A percentile compares a stretch with the other conserved stretches of the same genome.
phyloP scores from a whole-genome alignment of 2,329 filamentous ascomycete species.

The Penicillium brevicompactum region DNA sequence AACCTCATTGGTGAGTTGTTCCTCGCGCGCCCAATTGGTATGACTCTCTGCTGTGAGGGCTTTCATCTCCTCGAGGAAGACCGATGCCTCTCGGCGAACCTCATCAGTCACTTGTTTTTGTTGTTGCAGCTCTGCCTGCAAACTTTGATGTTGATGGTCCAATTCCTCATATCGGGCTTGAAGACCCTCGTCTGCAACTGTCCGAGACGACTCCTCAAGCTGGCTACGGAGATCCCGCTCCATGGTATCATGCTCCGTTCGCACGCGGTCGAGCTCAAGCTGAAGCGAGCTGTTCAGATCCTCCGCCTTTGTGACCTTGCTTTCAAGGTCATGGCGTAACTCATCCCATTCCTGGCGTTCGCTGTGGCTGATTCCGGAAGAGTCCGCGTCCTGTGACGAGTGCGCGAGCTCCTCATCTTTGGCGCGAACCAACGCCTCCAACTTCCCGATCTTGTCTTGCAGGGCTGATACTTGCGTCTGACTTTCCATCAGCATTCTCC shows the following conservation, averaged over 20 bases:
- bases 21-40: constrained; percentile 77
- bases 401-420: constrained; percentile 71
- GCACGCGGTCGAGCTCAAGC: constrained; percentile 74
- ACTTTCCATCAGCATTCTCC: constrained; percentile 75
- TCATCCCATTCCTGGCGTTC: constrained; percentile 73
- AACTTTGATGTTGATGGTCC: constrained; percentile 65
- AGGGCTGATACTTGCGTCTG: constrained; percentile 75
- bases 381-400: constrained; percentile 57
- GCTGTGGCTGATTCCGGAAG: constrained; percentile 52
- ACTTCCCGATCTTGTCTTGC: constrained; percentile 69
- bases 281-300: constrained; percentile 77
- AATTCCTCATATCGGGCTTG: constrained; percentile 60
- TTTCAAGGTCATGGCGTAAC: constrained; percentile 68
- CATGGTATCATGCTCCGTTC: constrained; percentile 66
- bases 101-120: constrained; percentile 85
- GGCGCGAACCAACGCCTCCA: constrained; percentile 69
- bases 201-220: constrained; percentile 50
- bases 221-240: constrained; percentile 66
- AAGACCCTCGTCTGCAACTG: constrained; percentile 55
- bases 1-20: constrained; percentile 74
- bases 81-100: constrained; percentile 79
- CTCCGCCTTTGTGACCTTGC: constrained; percentile 72
- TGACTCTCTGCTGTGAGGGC: constrained; percentile 78
- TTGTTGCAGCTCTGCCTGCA: constrained; percentile 66
- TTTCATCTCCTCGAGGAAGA: constrained; percentile 88